These are phyloP conservation scores for Apophysomyces ossiformis DNA, from an alignment of 371 early-diverging fungal genomes.

Conservation along the genomic window DNA sequence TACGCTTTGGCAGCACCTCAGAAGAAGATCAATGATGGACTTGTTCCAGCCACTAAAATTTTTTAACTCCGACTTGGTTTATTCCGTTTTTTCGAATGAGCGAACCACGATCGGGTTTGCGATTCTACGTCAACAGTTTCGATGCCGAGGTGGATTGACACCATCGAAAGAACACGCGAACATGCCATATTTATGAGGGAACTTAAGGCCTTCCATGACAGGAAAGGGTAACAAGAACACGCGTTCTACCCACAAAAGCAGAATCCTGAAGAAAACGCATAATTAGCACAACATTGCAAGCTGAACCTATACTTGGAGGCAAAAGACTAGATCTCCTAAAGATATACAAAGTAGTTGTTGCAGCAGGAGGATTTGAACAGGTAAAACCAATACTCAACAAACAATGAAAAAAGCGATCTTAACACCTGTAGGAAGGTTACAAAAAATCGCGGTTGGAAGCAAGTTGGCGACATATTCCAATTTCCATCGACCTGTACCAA, in stretches of 20 bases:
- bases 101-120: too few species aligned
- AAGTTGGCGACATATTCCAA: conserved; percentile 69
- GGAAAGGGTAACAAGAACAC: conserved; percentile 63
- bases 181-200: conserved; percentile 73
- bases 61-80: too few species aligned
- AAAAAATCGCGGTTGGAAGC: conserved; percentile 75
- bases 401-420: background rate
- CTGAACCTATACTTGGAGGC: conserved; percentile 79
- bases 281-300: conserved; percentile 62
- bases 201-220: conserved; percentile 69
- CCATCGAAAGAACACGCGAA: conserved; percentile 73
- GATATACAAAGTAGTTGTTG: conserved; percentile 69
- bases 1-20: too few species aligned
- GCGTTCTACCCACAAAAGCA: background rate
- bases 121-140: background rate
- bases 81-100: too few species aligned
- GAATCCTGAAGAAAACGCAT: background rate
- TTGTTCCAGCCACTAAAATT: too few species aligned
- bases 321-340: conserved; percentile 72
- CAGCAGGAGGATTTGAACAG: conserved; percentile 75
- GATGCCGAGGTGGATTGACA: conserved; percentile 37
- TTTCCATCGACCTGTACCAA: conserved; percentile 84
- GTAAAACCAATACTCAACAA: conserved; percentile 29
- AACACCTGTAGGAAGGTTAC: conserved; percentile 56
- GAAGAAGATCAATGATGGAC: too few species aligned